Base-by-base conservation (phyloP, 768 basidiomycete species). In the Kwoniella sp. region DNA sequence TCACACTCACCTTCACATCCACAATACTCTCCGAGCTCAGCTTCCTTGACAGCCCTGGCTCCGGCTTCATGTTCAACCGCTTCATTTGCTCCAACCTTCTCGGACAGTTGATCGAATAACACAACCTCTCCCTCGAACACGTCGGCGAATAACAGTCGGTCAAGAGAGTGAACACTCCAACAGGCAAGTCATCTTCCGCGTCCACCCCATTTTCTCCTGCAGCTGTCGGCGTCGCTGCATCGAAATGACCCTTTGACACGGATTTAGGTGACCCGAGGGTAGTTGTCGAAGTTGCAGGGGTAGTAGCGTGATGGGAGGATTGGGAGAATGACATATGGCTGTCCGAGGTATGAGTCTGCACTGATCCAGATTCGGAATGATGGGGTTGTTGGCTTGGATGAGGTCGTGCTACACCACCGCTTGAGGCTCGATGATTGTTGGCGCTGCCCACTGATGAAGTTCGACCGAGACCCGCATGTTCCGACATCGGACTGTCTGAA, bases 121-220 rank as follows among this genome's bases (percentile, higher is more conserved):
- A 99, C n/a, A 98, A 82, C 64, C 86, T 87, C 76, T 97, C 94
- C 55, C 90, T 84, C 33, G 91, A 90, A 81, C 96, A 98, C 29
- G 96, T 99, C 19, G 96, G 92, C 12, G 93, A 96, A 82, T 98
- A 98, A 79, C 96, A 99, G 77, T 96, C 94, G 0, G 93, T 94
- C 65, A 99, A 84, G 49, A 98, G 85, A 1, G 94, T 98, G 79
- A 98, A 98, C 17, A 98, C 93, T 24, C 96, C 96, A 0, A 89
- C 86, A 1, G 96, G 96, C 59, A 97, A 80, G 21, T 81, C 77
- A 24, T 76, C 77, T n/a, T 77, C 77, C 0, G 58, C 52, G 2
- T 73, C 73, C 17, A 47, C 62, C n/a, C 71, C 73, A 4, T 74
- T 78, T 2, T 74, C 77, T 26, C n/a, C 25, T 21, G 15, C 36